These are phyloP conservation scores for Suillus bovinus DNA, from an alignment of 768 basidiomycete genomes.

Conservation along the genomic window DNA sequence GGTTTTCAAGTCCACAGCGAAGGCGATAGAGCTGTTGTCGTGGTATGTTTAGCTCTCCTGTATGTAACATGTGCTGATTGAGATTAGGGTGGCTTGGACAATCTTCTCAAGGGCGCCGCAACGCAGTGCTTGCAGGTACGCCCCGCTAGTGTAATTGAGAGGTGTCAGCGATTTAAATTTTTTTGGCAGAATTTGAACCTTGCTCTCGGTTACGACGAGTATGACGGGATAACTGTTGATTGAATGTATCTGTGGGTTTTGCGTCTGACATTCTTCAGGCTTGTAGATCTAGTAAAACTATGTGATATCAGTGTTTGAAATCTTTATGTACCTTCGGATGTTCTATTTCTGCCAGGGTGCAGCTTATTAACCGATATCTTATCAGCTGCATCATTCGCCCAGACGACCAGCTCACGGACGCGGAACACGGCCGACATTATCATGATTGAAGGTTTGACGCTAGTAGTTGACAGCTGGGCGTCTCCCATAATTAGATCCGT, in stretches of 20 bases:
- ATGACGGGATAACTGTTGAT: constrained; percentile 65
- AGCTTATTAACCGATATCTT: constrained; percentile 5
- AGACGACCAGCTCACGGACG: constrained; percentile 3
- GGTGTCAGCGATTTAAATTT: not conserved
- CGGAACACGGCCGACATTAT: not conserved
- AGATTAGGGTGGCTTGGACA: constrained; percentile 86
- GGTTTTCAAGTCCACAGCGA: constrained; percentile 92
- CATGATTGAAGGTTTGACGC: not conserved
- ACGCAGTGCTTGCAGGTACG: constrained; percentile 96
- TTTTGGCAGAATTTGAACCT: constrained; percentile 81
- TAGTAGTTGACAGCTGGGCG: constrained; percentile 2
- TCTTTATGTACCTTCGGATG: not conserved
- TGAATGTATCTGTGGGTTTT: constrained; percentile 9
- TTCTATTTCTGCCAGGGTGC: not conserved
- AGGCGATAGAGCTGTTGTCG: constrained; percentile 91
- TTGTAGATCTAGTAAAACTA: not conserved
- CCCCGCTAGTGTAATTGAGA: constrained; percentile 7
- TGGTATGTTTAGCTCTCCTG: constrained; percentile 50
- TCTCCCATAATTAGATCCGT: constrained; percentile 4
- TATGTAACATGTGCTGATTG: constrained; percentile 5
- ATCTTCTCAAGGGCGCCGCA: constrained; percentile 95
- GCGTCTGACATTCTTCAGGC: not conserved
- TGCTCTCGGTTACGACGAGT: constrained; percentile 85
- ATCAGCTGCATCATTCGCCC: constrained; percentile 2
- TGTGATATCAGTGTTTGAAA: not conserved